Evolutionary conservation across 179 eudicot species (phyloP), one percentile per base, ranked within the genome.

Genomic region (Corrigiola litoralis): DNA sequence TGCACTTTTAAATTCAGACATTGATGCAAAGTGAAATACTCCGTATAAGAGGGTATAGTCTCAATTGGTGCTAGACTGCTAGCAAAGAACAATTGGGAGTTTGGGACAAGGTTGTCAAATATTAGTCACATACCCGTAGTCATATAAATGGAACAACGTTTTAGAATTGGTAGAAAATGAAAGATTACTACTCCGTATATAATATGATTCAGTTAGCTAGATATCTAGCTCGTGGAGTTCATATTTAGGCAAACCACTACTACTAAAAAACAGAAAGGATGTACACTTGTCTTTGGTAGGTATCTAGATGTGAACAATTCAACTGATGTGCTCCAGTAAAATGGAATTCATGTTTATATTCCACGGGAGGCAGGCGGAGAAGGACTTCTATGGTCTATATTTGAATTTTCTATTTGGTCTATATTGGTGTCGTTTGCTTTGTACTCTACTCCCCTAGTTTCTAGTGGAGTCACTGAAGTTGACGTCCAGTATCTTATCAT

Each of bases 271-370:
- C 14, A 44, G 67, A 58, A 23, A 10, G 37, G 53, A 54, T 44
- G 51, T 54, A 12, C 42, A 18, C 69, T 46, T 71, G 45, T 33
- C 23, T n/a, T 41, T 58, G 66, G 71, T 72, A 32, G 71, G 66
- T 69, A 58, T 42, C 5, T 27, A 45, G 79, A 69, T 53, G 71
- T 64, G 50, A 71, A 75, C 73, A 61, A 58, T 58, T 59, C 44
- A 69, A 69, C 65, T 50, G 9, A 48, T 69, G 50, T 4, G 32
- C 33, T 49, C 61, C 72, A 68, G 9, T 56, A 42, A 62, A 33
- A 32, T 62, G 41, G 21, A 42, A 11, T n/a, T 18, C n/a, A 23
- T 54, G 13, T 52, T 56, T 61, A 28, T 25, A 37, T 23, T 62
- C 34, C 57, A 69, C 65, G 74, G 32, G 18, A 69, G 12, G 56